Conservation (phyloP, 2,329 filamentous ascomycete genomes). For the Colletotrichum acutatum region DNA sequence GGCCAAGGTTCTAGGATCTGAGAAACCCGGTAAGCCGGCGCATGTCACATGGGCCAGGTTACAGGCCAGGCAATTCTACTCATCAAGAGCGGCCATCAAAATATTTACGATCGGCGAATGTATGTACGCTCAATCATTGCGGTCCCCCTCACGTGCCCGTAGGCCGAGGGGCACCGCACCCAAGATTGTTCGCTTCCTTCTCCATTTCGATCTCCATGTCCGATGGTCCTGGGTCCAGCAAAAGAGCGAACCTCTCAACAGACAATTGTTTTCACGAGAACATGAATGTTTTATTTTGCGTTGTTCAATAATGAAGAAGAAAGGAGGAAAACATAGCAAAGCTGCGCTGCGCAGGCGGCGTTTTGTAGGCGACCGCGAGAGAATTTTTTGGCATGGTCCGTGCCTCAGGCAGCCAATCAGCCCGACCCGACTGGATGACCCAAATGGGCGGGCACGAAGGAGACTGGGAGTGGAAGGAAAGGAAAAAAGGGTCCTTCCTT, state of each 20-base stretch:
- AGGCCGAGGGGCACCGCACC: constrained; percentile 65
- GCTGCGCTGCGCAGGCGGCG: background rate
- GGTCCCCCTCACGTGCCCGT: constrained; percentile 62
- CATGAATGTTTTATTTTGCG: constrained; percentile 58
- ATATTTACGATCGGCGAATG: constrained; percentile 1
- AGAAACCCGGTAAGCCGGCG: background rate
- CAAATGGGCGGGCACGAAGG: no score
- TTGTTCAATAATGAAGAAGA: constrained; percentile 55
- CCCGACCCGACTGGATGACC: background rate
- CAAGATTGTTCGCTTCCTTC: constrained; percentile 68
- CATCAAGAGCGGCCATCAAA: background rate
- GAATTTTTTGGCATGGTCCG: background rate
- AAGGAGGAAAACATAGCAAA: constrained; percentile 42
- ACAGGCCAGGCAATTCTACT: no score
- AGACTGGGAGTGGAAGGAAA: background rate
- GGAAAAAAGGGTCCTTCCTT: constrained; percentile 2
- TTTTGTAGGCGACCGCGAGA: constrained; percentile 28
- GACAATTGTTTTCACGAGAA: constrained; percentile 41
- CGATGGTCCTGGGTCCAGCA: constrained; percentile 60
- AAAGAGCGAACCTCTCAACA: constrained; percentile 58
- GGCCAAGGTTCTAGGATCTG: constrained; percentile 22
- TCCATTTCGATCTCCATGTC: constrained; percentile 61
- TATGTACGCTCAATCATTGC: constrained; percentile 71
- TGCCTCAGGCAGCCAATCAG: constrained; percentile 21
- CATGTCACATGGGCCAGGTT: accelerated